Conservation (phyloP, 306 rosid genomes). For the Quercus berberidifolia region DNA sequence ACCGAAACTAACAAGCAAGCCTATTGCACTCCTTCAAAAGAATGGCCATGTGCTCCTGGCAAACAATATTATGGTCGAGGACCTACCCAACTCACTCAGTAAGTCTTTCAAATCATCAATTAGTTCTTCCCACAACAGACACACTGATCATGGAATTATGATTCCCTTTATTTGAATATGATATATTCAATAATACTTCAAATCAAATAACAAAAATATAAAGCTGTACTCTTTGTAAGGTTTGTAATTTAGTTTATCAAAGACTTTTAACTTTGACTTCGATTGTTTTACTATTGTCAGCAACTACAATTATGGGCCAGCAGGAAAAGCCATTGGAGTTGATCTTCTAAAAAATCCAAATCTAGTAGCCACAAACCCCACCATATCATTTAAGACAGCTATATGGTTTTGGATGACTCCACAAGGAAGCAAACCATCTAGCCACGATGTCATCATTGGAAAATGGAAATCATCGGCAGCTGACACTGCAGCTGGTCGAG, state of each 20-base stretch:
- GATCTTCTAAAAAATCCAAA: slow-evolving; percentile 59
- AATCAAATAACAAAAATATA: too few relatives aligned
- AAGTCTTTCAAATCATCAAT: background rate
- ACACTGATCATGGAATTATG: too few relatives aligned
- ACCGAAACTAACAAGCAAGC: slow-evolving; percentile 13
- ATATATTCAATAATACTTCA: too few relatives aligned
- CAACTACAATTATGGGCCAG: slow-evolving; percentile 61
- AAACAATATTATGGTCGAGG: slow-evolving; percentile 55
- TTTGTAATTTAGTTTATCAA: too few relatives aligned
- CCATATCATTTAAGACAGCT: slow-evolving; percentile 59
- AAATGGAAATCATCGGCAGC: slow-evolving; percentile 41
- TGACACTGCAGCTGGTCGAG: slow-evolving; percentile 33
- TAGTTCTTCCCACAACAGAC: too few relatives aligned
- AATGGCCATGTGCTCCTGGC: slow-evolving; percentile 47
- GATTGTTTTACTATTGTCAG: background rate
- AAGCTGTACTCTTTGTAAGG: too few relatives aligned
- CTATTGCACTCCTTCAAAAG: slow-evolving; percentile 19
- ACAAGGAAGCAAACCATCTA: slow-evolving; percentile 54
- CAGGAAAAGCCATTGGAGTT: slow-evolving; percentile 44
- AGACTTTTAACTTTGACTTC: background rate
- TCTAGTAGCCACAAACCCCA: slow-evolving; percentile 43
- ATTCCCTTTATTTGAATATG: too few relatives aligned
- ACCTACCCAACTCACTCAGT: slow-evolving; percentile 54
- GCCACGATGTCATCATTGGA: slow-evolving; percentile 53
- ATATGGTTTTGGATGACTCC: slow-evolving; percentile 80